phyloP scores from a whole-genome alignment of 2,329 filamentous ascomycete species.

The Aspergillus nomiae region DNA sequence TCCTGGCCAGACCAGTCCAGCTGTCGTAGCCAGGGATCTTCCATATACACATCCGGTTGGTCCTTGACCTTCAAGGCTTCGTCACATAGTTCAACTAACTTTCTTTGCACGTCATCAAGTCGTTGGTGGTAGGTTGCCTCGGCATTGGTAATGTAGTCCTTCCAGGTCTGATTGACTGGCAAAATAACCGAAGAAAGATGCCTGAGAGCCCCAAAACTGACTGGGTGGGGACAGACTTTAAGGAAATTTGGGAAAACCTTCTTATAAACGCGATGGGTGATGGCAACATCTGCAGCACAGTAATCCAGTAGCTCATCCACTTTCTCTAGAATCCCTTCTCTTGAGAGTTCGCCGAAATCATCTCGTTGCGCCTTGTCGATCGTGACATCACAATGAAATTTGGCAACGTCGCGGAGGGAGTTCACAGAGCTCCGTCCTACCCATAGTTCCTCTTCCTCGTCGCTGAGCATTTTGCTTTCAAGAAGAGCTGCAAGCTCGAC shows the following conservation, averaged over 20 bases:
- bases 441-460: conserved; percentile 95
- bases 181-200: conserved; percentile 94
- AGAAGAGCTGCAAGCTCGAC: conserved; percentile 72
- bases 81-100: conserved; percentile 72
- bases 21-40: conserved; percentile 89
- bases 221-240: conserved; percentile 88
- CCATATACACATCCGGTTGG: conserved; percentile 67
- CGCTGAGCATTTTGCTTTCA: conserved; percentile 64
- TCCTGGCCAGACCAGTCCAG: conserved; percentile 96
- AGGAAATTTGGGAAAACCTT: conserved; percentile 91
- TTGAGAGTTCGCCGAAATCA: conserved; percentile 80
- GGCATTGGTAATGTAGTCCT: conserved; percentile 77
- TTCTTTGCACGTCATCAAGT: conserved; percentile 74
- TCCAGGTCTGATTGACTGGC: conserved; percentile 86
- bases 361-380: conserved; percentile 89
- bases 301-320: conserved; percentile 87
- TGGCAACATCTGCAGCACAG: conserved; percentile 88
- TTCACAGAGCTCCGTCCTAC: conserved; percentile 93
- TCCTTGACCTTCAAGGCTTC: conserved; percentile 75
- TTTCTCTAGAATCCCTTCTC: conserved; percentile 67
- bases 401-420: conserved; percentile 90
- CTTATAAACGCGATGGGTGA: conserved; percentile 92
- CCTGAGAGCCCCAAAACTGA: conserved; percentile 91
- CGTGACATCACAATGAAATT: conserved; percentile 88
- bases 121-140: conserved; percentile 81